These are phyloP conservation scores for Protea cynaroides DNA, from an alignment of 164 flowering plant genomes.

Conservation along the genomic window DNA sequence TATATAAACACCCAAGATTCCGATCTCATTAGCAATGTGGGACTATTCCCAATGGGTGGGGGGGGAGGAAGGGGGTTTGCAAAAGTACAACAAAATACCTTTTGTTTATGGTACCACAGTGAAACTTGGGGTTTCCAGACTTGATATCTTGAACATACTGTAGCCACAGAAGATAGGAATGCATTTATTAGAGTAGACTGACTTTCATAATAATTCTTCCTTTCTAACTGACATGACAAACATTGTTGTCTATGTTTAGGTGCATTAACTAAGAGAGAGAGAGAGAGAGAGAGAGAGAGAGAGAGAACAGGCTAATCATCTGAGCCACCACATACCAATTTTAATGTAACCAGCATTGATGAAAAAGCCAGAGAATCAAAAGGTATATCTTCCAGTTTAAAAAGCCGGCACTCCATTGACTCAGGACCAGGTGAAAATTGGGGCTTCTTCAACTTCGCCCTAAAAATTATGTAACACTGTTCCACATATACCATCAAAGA, in stretches of 20 bases:
- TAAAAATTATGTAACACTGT: constrained; percentile 87
- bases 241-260: background rate
- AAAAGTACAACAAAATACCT: constrained; percentile 35
- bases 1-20: too few relatives aligned
- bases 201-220: background rate
- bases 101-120: constrained; percentile 80
- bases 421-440: constrained; percentile 89
- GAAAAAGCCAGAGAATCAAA: constrained; percentile 89
- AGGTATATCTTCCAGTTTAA: constrained; percentile 76
- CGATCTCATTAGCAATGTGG: too few relatives aligned
- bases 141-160: constrained; percentile 78
- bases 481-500: constrained; percentile 20
- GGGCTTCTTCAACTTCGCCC: constrained; percentile 71
- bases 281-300: background rate
- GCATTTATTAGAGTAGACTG: background rate
- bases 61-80: too few relatives aligned
- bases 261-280: background rate
- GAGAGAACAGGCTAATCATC: background rate
- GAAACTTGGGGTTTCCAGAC: constrained; percentile 61
- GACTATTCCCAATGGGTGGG: too few relatives aligned
- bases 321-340: constrained; percentile 48
- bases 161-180: constrained; percentile 10
- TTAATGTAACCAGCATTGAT: constrained; percentile 75
- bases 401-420: constrained; percentile 78
- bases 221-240: background rate